A percentile compares a stretch with the other conserved stretches of the same genome.
Conservation (phyloP, 768 basidiomycete species). For the Gloeophyllum trabeum region DNA sequence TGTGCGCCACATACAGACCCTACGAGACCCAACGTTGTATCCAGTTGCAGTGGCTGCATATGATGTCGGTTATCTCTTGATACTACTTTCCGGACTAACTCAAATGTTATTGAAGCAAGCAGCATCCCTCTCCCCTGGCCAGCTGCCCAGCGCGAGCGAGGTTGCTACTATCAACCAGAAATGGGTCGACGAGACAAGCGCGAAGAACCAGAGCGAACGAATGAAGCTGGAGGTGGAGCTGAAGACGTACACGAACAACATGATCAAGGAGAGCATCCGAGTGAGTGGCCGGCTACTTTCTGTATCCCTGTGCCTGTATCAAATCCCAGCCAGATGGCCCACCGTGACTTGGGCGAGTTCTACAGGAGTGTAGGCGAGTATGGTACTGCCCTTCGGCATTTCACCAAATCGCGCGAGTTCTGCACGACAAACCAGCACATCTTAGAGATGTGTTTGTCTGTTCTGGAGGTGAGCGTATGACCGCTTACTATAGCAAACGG, state of each 20-base stretch:
- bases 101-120: too few relatives aligned
- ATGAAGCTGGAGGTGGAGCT: constrained; percentile 88
- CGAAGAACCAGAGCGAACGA: constrained; percentile 61
- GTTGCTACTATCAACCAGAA: constrained; percentile 24
- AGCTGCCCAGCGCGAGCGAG: constrained; percentile 37
- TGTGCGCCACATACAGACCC: constrained; percentile 48
- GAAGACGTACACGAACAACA: constrained; percentile 89
- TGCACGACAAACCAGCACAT: constrained; percentile 86
- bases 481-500: not conserved
- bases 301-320: constrained; percentile 1
- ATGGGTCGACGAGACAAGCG: constrained; percentile 64
- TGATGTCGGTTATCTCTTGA: too few relatives aligned
- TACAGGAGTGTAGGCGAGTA: constrained; percentile 68
- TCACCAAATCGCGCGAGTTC: constrained; percentile 88
- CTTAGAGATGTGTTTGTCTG: constrained; percentile 84
- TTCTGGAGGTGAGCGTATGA: constrained; percentile 49
- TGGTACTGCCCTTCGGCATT: constrained; percentile 61
- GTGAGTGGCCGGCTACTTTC: constrained; percentile 29
- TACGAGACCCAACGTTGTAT: constrained; percentile 58
- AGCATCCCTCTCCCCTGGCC: constrained; percentile 28
- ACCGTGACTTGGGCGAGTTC: constrained; percentile 80
- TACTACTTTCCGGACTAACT: too few relatives aligned
- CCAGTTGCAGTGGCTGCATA: constrained; percentile 41
- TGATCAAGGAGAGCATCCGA: constrained; percentile 98
- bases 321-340: constrained; percentile 57